Evolutionary conservation across 208 protist genomes (phyloP).

Genomic region (Leishmania mexicana): DNA sequence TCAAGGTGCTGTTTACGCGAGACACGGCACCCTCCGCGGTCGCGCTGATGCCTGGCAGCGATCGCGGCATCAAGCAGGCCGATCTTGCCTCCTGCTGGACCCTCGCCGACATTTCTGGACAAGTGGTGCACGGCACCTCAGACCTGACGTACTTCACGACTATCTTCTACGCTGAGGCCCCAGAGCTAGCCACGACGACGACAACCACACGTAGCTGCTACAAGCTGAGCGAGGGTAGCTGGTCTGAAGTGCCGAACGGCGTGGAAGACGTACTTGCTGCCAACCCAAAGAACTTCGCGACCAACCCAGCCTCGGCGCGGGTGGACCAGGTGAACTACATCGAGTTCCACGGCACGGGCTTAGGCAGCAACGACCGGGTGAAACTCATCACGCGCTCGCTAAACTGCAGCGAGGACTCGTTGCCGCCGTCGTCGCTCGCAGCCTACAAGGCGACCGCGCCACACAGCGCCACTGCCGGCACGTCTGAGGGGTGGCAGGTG

Average conservation of each 20-base stretch:
- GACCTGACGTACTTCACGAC: slow-evolving; percentile 49
- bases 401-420: slow-evolving; percentile 66
- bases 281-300: slow-evolving; percentile 73
- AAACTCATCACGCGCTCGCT: slow-evolving; percentile 74
- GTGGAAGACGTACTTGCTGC: slow-evolving; percentile 59
- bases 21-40: slow-evolving; percentile 40
- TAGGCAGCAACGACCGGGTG: slow-evolving; percentile 55
- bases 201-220: slow-evolving; percentile 73
- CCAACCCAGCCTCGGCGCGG: slow-evolving; percentile 43
- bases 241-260: slow-evolving; percentile 74
- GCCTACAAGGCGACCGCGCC: slow-evolving; percentile 42
- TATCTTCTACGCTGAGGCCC: slow-evolving; percentile 63
- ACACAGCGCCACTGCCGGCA: slow-evolving; percentile 18
- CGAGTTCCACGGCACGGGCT: slow-evolving; percentile 55
- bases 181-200: slow-evolving; percentile 24
- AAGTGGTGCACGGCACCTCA: slow-evolving; percentile 57
- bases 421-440: slow-evolving; percentile 55
- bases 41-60: slow-evolving; percentile 59
- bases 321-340: slow-evolving; percentile 60
- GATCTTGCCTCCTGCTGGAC: slow-evolving; percentile 76
- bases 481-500: slow-evolving; percentile 55
- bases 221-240: slow-evolving; percentile 46
- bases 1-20: slow-evolving; percentile 60
- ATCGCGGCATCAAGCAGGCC: slow-evolving; percentile 55
- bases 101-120: slow-evolving; percentile 42